Conservation (phyloP, 2,329 filamentous ascomycete species). For the Cladorrhinum sp. region DNA sequence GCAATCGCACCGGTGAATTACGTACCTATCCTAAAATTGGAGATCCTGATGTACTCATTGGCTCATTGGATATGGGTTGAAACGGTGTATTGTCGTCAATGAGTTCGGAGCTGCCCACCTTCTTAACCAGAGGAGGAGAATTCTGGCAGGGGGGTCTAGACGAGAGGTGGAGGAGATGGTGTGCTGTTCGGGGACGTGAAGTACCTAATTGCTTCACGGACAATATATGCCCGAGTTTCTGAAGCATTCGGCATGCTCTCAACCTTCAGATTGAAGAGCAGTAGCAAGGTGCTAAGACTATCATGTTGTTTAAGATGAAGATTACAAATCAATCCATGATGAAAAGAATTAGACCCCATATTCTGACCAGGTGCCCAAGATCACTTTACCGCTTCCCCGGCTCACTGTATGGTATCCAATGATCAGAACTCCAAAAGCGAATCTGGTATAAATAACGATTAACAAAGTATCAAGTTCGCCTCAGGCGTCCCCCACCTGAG, state of each 20-base stretch:
- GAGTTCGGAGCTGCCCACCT: too few species aligned
- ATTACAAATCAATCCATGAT: too few species aligned
- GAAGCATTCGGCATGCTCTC: background rate
- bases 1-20: slow-evolving; percentile 5
- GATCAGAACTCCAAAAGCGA: too few species aligned
- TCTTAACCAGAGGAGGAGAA: background rate
- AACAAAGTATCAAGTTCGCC: background rate
- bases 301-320: background rate
- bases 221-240: background rate
- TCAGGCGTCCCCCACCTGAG: background rate
- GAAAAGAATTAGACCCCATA: too few species aligned
- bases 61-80: background rate
- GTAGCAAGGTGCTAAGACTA: background rate
- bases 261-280: too few species aligned
- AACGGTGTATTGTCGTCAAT: background rate
- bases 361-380: too few species aligned
- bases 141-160: background rate
- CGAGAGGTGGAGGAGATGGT: too few species aligned
- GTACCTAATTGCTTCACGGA: background rate
- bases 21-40: background rate
- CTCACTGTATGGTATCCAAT: too few species aligned
- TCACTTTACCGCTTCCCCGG: too few species aligned
- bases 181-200: background rate
- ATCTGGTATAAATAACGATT: too few species aligned
- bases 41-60: background rate